A percentile compares a stretch with the other conserved stretches of the same genome.
phyloP scores from a whole-genome alignment of 2,329 filamentous ascomycete species.

The Sporothrix globosa region DNA sequence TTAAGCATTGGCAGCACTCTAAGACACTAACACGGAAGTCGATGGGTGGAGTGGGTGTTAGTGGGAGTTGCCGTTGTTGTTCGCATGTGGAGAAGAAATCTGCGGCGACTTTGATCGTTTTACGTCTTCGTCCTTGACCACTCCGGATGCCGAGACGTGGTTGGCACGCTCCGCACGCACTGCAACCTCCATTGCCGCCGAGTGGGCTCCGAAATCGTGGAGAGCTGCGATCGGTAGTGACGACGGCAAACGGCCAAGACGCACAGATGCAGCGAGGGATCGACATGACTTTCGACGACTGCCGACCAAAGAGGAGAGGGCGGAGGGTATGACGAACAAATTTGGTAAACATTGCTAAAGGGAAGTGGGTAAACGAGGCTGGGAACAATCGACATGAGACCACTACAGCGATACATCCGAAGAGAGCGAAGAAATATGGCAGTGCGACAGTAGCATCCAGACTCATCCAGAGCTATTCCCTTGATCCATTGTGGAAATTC shows the following conservation, averaged over 20 bases:
- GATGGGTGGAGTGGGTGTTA: not conserved
- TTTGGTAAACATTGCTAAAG: not conserved
- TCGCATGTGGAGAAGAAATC: not conserved
- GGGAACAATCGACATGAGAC: not conserved
- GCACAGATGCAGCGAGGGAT: not conserved
- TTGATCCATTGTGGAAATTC: no score
- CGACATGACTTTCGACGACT: not conserved
- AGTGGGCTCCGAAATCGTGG: constrained; percentile 4
- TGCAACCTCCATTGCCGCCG: constrained; percentile 19
- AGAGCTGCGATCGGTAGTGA: not conserved
- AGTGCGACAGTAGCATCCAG: not conserved
- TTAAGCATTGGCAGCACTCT: not conserved
- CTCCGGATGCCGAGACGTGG: not conserved
- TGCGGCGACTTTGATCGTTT: no score
- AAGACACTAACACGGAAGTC: no score
- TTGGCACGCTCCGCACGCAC: not conserved
- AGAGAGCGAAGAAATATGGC: not conserved
- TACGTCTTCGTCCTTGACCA: not conserved
- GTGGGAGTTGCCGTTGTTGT: not conserved
- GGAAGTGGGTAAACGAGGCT: not conserved
- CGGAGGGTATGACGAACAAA: not conserved
- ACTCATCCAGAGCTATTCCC: not conserved
- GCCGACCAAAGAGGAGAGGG: not conserved
- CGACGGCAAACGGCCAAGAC: not conserved
- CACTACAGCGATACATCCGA: not conserved